Evolutionary conservation across 2,329 filamentous ascomycete species (phyloP), one percentile per base, ranked within the genome.

Genomic region (Pestalotiopsis sp.): DNA sequence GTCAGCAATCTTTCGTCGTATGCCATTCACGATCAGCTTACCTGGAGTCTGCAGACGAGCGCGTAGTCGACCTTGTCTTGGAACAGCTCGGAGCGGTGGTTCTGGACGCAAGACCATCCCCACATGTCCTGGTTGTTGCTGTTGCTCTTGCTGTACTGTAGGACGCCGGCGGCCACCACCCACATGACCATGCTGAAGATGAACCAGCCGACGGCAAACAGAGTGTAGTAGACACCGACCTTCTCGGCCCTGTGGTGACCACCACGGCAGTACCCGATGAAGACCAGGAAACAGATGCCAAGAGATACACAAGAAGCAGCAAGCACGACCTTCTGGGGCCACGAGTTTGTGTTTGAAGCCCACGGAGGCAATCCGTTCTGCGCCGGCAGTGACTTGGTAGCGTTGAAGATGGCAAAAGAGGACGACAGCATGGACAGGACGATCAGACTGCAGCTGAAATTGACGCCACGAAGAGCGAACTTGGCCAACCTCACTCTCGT

Each of bases 51-150:
- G 85, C 96, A 99, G 73, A 98, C 88, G 65, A 99, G 91, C 31
- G 90, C 90, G 82, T 98, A 99, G 82, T 96, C 87, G 74, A 99
- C 89, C 76, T 96, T 91, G 68, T 95, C 85, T 71, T 89, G 79
- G 80, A 95, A 98, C 66, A 97, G 84, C 65, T 94, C 82, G 67
- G 91, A 84, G 70, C 95, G 91, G 72, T 91, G 90, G 80, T 98
- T 98, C 76, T 97, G 88, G 68, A 95, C 92, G 81, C 96, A 99
- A n/a, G 94, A 90, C 96, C 96, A 99, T 69, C 95, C 95, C 96
- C 96, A 99, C 81, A 99, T 89, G 81, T 99, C 96, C 81, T 97
- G 90, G 77, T 92, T 93, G 72, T 89, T 84, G 77, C 89, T 89
- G 77, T 87, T 92, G 76, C 90, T 88, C 79, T 91, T 92, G 68